Conservation (phyloP, 1,284 basidiomycete species). For the Paramarasmius palmivorus region DNA sequence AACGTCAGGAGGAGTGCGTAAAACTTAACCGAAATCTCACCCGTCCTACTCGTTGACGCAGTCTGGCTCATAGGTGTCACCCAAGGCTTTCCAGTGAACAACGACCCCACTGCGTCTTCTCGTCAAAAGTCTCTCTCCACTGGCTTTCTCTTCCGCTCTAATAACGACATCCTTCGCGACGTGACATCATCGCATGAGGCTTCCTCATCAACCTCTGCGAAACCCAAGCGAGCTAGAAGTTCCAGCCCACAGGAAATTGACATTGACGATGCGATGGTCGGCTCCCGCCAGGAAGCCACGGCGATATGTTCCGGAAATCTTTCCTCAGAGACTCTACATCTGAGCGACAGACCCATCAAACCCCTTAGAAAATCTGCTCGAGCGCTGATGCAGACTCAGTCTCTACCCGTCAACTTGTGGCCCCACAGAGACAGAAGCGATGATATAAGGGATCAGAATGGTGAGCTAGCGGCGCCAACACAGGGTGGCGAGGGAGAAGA, state of each 20-base stretch:
- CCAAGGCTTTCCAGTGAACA: slow-evolving; percentile 47
- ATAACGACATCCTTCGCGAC: slow-evolving; percentile 41
- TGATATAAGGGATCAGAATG: background rate
- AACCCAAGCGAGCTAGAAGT: slow-evolving; percentile 29
- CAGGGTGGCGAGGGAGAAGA: slow-evolving; percentile 14
- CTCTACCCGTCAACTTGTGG: slow-evolving; percentile 32
- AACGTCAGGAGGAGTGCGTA: slow-evolving; percentile 51
- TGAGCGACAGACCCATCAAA: slow-evolving; percentile 33
- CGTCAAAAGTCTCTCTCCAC: slow-evolving; percentile 34
- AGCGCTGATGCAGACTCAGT: slow-evolving; percentile 32
- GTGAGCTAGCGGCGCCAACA: slow-evolving; percentile 5
- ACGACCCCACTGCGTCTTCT: slow-evolving; percentile 27
- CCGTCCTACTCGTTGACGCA: slow-evolving; percentile 12
- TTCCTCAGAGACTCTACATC: background rate
- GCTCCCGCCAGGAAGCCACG: background rate
- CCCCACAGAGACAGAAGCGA: background rate
- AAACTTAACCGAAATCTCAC: background rate
- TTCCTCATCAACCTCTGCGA: slow-evolving; percentile 20
- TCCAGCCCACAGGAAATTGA: slow-evolving; percentile 21
- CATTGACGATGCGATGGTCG: slow-evolving; percentile 12
- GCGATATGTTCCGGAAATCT: background rate
- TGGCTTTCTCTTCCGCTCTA: slow-evolving; percentile 41
- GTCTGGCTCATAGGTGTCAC: slow-evolving; percentile 45
- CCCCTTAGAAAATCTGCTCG: slow-evolving; percentile 36
- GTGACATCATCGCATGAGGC: slow-evolving; percentile 26